Evolutionary conservation across 306 rosid genomes (phyloP), one percentile per base, ranked within the genome.

Genomic region (Begonia peltatifolia): DNA sequence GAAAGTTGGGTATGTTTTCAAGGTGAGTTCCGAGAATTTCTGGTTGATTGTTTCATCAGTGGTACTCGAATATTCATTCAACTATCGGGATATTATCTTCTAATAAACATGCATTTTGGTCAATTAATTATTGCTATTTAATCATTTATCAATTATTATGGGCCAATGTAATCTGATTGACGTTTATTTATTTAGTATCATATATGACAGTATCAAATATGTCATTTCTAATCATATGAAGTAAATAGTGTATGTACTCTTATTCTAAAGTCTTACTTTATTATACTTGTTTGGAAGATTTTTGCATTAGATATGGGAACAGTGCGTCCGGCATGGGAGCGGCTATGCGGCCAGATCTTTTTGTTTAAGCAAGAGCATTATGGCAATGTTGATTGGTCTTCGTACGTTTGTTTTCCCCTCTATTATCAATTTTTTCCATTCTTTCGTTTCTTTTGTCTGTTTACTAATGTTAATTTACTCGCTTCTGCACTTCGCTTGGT

Each of bases 331-430:
- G 66, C 78, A 65, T 90, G 99, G 99, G 87, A 86, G 77, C 73
- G 66, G 47, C 64, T 80, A 42, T 82, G 71, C 55, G 84, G 69
- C 54, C 81, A 25, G 58, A 66, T 90, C 62, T 75, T 83, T 3
- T 44, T 68, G 63, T 59, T 90, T 64, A 62, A 71, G 66, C 71
- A 71, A 51, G 75, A 75, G 73, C 63, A 57, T 56, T 74, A 64
- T 58, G 64, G 69, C 71, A 79, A 55, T 68, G 68, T 76, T 47
- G 85, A 90, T 71, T 90, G 99, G 99, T 86, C 81, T 52, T 77
- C 41, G 95, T 86, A 81, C 64, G 97, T 77, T 30, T 30, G 56
- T 25, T 14, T 41, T 35, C 8, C 11, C 36, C 36, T 30, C 36
- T 30, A 30, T 30, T 6, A 30, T 3, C 36, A 30, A 30, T 6